A percentile compares a stretch with the other conserved stretches of the same genome.
These are phyloP conservation scores for Solanum bulbocastanum DNA, from an alignment of 257 asterid species.

Conservation along the genomic window DNA sequence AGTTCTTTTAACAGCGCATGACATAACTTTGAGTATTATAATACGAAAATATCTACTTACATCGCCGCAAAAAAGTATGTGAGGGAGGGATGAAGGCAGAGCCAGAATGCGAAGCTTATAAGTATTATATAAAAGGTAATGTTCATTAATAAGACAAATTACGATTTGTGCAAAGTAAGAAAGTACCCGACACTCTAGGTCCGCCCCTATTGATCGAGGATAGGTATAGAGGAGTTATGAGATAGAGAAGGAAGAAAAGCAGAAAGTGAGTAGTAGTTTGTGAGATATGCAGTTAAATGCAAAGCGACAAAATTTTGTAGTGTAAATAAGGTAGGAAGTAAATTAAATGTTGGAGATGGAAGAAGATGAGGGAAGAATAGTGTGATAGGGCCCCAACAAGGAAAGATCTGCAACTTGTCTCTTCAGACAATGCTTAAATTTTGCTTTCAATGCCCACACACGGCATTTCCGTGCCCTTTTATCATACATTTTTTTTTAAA, in stretches of 20 bases:
- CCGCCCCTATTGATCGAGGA: neutral
- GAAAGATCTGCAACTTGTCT: slow-evolving; percentile 38
- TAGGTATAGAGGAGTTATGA: neutral
- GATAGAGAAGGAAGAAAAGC: neutral
- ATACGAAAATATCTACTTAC: no score
- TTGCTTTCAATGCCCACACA: slow-evolving; percentile 37
- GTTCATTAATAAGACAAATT: no score
- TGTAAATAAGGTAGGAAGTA: neutral
- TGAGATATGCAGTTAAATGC: neutral
- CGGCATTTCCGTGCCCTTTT: slow-evolving; percentile 49
- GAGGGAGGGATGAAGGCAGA: no score
- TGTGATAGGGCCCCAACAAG: neutral
- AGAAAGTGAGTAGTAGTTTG: neutral
- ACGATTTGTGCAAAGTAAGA: neutral
- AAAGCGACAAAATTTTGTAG: neutral
- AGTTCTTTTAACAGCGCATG: no score
- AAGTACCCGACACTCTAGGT: neutral
- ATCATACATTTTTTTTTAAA: neutral
- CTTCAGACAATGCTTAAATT: neutral
- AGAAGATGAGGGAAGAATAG: neutral
- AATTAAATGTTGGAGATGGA: neutral
- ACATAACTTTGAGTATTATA: no score
- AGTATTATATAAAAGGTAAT: neutral
- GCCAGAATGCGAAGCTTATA: neutral
- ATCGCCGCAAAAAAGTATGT: no score